A percentile compares a stretch with the other conserved stretches of the same genome.
Conservation (phyloP, 495 filamentous ascomycete species). For the Xeromyces bisporus region DNA sequence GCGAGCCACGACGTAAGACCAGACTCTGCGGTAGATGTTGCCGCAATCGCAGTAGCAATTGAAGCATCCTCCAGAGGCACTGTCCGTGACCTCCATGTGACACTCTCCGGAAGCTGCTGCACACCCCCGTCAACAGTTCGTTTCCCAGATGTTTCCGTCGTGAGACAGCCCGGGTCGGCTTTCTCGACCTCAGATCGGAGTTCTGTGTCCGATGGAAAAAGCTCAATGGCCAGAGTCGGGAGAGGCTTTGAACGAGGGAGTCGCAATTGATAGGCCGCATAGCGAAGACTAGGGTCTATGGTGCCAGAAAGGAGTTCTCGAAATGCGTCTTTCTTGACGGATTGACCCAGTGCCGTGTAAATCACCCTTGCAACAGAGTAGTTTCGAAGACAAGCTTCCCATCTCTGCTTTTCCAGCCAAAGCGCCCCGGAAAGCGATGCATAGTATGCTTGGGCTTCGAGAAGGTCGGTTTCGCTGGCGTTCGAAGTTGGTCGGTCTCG, state of each 20-base stretch:
- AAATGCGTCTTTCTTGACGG: slow-evolving; percentile 52
- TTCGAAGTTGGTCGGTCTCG: slow-evolving; percentile 38
- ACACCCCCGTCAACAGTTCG: slow-evolving; percentile 30
- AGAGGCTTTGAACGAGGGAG: slow-evolving; percentile 69
- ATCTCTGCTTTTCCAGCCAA: slow-evolving; percentile 71
- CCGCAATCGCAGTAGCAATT: slow-evolving; percentile 59
- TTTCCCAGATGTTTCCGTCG: slow-evolving; percentile 42
- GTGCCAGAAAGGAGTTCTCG: slow-evolving; percentile 70
- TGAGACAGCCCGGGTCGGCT: slow-evolving; percentile 51
- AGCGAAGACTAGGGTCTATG: slow-evolving; percentile 85
- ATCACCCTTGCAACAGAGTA: slow-evolving; percentile 68
- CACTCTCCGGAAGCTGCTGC: slow-evolving; percentile 50
- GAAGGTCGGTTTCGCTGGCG: slow-evolving; percentile 50
- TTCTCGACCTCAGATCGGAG: slow-evolving; percentile 51
- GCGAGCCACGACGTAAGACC: slow-evolving; percentile 32
- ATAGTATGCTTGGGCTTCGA: slow-evolving; percentile 78
- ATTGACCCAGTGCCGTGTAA: slow-evolving; percentile 57
- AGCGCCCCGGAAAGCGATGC: slow-evolving; percentile 56
- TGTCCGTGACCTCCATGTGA: slow-evolving; percentile 78
- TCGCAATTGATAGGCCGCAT: slow-evolving; percentile 81
- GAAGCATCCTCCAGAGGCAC: slow-evolving; percentile 83
- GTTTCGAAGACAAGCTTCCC: slow-evolving; percentile 58
- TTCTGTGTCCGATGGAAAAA: slow-evolving; percentile 45
- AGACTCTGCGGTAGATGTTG: slow-evolving; percentile 35
- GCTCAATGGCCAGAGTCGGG: slow-evolving; percentile 55